A percentile compares a stretch with the other conserved stretches of the same genome.
Conservation (phyloP, 768 basidiomycete species). For the Suillus sp. region DNA sequence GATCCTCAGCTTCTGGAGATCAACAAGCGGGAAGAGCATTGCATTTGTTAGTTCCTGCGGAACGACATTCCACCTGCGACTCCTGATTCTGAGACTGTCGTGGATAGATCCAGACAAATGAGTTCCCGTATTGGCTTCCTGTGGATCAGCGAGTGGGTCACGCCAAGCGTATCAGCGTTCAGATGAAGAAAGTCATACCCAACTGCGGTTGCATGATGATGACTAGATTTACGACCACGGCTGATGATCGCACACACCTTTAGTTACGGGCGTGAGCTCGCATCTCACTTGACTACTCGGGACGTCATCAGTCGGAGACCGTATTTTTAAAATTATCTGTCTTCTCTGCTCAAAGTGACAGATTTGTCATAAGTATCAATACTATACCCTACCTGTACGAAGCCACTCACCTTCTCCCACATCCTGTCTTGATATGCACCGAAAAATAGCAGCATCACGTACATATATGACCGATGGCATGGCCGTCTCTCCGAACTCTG, state of each 20-base stretch:
- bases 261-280: neutral
- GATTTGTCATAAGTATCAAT: neutral
- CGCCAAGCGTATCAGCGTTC: constrained; percentile 42
- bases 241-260: neutral
- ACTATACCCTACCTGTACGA: neutral
- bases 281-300: constrained; percentile 5
- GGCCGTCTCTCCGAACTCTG: neutral
- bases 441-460: neutral
- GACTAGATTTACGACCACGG: neutral
- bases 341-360: neutral
- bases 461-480: neutral
- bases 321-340: neutral
- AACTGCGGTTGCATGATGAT: constrained; percentile 15
- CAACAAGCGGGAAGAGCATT: neutral
- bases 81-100: neutral
- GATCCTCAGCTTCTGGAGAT: neutral
- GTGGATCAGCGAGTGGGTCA: constrained; percentile 38
- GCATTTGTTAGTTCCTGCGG: neutral
- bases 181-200: constrained; percentile 25
- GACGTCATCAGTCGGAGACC: neutral
- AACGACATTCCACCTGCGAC: neutral
- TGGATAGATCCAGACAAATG: constrained; percentile 14
- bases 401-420: neutral
- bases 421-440: neutral
- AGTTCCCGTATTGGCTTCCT: constrained; percentile 37